Percentiles rank a stretch among this genome's conserved stretches.
Conservation (phyloP, 371 early-diverging fungal species). For the Capniomyces stellatus region DNA sequence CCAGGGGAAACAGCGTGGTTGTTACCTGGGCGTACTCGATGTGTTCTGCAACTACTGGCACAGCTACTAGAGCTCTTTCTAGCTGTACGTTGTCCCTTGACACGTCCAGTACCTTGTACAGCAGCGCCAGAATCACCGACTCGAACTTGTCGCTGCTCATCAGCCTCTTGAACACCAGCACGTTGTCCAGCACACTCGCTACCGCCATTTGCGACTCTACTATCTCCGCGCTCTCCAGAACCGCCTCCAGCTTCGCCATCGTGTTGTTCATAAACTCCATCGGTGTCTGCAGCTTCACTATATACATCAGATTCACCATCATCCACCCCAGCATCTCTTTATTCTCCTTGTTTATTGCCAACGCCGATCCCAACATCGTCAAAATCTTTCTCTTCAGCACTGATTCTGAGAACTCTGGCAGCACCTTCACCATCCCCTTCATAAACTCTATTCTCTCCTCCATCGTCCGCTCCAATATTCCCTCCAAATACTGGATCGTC, state of each 20-base stretch:
- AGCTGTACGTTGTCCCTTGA: conserved; percentile 43
- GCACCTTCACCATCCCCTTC: conserved; percentile 46
- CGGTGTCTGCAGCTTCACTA: conserved; percentile 36
- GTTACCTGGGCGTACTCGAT: conserved; percentile 54
- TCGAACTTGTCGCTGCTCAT: conserved; percentile 37
- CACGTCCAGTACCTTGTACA: conserved; percentile 47
- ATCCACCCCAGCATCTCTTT: conserved; percentile 44
- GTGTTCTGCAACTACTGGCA: conserved; percentile 38
- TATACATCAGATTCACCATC: conserved; percentile 52
- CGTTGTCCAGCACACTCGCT: conserved; percentile 41
- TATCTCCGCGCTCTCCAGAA: conserved; percentile 25
- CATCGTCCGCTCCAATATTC: conserved; percentile 52
- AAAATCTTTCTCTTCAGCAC: conserved; percentile 50
- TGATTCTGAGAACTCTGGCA: conserved; percentile 53
- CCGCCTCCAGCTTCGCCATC: conserved; percentile 40
- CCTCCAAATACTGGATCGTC: conserved; percentile 60
- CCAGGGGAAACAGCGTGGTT: conserved; percentile 48
- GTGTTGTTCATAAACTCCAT: conserved; percentile 43
- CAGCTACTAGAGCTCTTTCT: conserved; percentile 53
- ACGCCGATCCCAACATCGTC: conserved; percentile 49
- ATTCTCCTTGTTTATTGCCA: conserved; percentile 58
- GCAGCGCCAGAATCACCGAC: conserved; percentile 55
- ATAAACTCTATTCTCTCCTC: conserved; percentile 66
- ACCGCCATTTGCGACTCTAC: conserved; percentile 42
- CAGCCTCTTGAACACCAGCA: conserved; percentile 40